A percentile compares a stretch with the other conserved stretches of the same genome.
Conservation (phyloP, 805 yeast species). For the Candida parachauliodes region DNA sequence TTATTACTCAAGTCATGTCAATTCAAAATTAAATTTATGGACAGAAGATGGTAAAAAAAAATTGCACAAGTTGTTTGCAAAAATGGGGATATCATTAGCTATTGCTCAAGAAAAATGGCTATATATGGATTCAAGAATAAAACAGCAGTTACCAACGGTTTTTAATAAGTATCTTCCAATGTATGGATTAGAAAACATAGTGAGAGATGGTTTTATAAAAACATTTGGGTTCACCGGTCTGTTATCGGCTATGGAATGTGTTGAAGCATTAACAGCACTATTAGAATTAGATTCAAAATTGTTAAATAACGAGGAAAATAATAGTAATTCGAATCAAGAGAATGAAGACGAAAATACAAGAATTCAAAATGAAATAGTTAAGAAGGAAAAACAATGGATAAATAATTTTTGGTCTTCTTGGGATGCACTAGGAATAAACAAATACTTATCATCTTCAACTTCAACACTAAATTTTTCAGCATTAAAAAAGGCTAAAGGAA, state of each 20-base stretch:
- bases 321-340: conserved; percentile 18
- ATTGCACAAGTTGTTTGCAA: conserved; percentile 87
- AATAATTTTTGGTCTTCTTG: conserved; percentile 63
- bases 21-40: conserved; percentile 84
- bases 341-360: conserved; percentile 20
- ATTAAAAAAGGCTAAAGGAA: conserved; percentile 35
- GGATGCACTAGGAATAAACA: conserved; percentile 45
- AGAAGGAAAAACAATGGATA: conserved; percentile 65
- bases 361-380: conserved; percentile 27
- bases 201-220: conserved; percentile 81
- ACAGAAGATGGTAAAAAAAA: conserved; percentile 86
- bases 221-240: conserved; percentile 86
- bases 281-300: conserved; percentile 58
- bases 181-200: conserved; percentile 79
- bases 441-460: conserved; percentile 15
- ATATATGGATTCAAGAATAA: conserved; percentile 78
- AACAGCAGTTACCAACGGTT: conserved; percentile 65
- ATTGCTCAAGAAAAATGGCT: conserved; percentile 92
- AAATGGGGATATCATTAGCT: conserved; percentile 89
- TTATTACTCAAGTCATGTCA: conserved; percentile 84
- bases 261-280: conserved; percentile 81
- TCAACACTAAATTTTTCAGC: conserved; percentile 8
- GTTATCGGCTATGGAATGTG: conserved; percentile 88
- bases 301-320: conserved; percentile 1
- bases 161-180: conserved; percentile 67